A percentile compares a stretch with the other conserved stretches of the same genome.
phyloP scores from a whole-genome alignment of 2,329 filamentous ascomycete species.

The Lasiodiplodia theobromae region DNA sequence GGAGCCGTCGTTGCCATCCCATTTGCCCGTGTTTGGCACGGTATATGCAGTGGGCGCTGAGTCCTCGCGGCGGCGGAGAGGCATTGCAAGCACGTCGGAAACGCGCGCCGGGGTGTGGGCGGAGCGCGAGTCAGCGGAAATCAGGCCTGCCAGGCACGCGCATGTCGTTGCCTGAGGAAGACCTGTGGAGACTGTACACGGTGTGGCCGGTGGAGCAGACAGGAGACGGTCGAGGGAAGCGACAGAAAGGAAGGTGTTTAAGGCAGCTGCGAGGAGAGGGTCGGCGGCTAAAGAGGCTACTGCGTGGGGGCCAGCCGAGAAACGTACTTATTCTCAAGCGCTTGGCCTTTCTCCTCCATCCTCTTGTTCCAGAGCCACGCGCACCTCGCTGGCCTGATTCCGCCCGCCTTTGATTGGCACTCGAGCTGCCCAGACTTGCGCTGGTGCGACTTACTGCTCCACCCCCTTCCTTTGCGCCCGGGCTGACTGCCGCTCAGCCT shows the following conservation, averaged over 20 bases:
- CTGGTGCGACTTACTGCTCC: neutral
- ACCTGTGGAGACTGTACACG: neutral
- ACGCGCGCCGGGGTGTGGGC: neutral
- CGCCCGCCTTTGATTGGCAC: neutral
- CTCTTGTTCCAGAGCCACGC: neutral
- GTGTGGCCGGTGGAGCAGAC: neutral
- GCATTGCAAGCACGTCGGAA: neutral
- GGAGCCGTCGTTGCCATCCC: slow-evolving; percentile 50
- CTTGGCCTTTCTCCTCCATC: neutral
- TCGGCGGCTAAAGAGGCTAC: slow-evolving; percentile 9
- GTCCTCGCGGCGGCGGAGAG: neutral
- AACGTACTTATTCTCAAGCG: slow-evolving; percentile 6
- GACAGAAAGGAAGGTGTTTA: neutral
- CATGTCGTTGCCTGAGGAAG: neutral
- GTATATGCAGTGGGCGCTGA: neutral
- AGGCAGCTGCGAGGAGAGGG: neutral
- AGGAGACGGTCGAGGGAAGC: neutral
- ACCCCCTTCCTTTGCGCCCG: neutral
- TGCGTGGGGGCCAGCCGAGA: slow-evolving; percentile 13
- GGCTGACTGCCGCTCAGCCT: slow-evolving; percentile 11
- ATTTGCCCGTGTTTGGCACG: slow-evolving; percentile 32
- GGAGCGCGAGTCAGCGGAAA: neutral
- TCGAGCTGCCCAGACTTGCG: neutral
- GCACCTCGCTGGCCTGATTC: neutral
- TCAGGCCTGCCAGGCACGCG: neutral